Conservation (phyloP, 2,329 filamentous ascomycete genomes). For the Aspergillus spinulosporus region DNA sequence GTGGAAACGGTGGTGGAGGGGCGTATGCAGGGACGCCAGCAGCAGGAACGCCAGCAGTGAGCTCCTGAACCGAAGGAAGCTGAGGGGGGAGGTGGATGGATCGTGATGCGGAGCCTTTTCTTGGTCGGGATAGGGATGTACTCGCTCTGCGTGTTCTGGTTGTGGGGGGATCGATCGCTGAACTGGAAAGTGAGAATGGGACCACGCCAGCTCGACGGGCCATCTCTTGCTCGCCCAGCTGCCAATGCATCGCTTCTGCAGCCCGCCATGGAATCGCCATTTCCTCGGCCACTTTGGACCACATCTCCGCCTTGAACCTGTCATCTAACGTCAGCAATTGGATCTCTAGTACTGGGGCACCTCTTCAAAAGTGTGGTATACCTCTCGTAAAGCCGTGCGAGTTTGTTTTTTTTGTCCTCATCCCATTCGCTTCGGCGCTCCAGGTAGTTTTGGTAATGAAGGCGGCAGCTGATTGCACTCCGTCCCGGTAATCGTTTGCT, state of each 20-base stretch:
- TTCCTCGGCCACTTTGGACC: slow-evolving; percentile 91
- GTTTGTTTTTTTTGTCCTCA: slow-evolving; percentile 95
- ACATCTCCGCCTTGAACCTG: slow-evolving; percentile 98
- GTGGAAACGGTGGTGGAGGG: slow-evolving; percentile 35
- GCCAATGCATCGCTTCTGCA: slow-evolving; percentile 98
- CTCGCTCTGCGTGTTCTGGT: slow-evolving; percentile 40
- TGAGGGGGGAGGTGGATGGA: slow-evolving; percentile 36
- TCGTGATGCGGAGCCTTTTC: slow-evolving; percentile 42
- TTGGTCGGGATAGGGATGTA: slow-evolving; percentile 40
- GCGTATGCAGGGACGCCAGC: slow-evolving; percentile 49
- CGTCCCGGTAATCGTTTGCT: slow-evolving; percentile 85
- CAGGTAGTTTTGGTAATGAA: slow-evolving; percentile 97
- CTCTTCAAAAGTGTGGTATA: slow-evolving; percentile 44
- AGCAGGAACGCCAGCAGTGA: slow-evolving; percentile 48
- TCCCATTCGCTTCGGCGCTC: slow-evolving; percentile 94
- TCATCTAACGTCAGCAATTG: slow-evolving; percentile 14
- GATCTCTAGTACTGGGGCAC: not conserved
- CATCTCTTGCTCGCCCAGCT: slow-evolving; percentile 91
- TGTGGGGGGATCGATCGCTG: slow-evolving; percentile 52
- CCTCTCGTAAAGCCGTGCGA: slow-evolving; percentile 93
- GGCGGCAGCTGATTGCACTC: slow-evolving; percentile 88
- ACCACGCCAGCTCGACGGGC: slow-evolving; percentile 84
- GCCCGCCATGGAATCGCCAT: slow-evolving; percentile 95
- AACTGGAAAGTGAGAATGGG: slow-evolving; percentile 71
- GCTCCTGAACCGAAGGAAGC: slow-evolving; percentile 49